Evolutionary conservation across 352 stramenopile genomes (phyloP).

Genomic region (Hyaloperonospora brassicae): DNA sequence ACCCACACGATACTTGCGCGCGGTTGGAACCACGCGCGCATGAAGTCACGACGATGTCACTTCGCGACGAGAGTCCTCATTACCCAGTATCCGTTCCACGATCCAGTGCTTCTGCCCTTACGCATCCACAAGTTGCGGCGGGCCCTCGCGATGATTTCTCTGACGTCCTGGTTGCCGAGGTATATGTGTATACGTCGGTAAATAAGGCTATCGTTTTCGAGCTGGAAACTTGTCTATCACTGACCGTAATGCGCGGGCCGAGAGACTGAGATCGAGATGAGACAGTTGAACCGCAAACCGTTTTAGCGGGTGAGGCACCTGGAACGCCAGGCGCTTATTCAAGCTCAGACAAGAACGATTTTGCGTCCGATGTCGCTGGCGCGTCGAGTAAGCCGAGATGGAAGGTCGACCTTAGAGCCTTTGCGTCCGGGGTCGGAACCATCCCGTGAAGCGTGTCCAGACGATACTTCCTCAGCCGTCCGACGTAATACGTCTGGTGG

Average conservation of each 20-base stretch:
- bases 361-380: too few relatives aligned
- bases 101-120: background rate
- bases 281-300: background rate
- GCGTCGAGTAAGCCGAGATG: too few relatives aligned
- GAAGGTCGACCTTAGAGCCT: too few relatives aligned
- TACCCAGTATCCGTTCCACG: background rate
- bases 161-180: too few relatives aligned
- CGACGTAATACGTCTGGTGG: too few relatives aligned
- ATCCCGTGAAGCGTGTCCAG: background rate
- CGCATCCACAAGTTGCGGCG: background rate
- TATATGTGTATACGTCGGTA: background rate
- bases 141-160: too few relatives aligned
- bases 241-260: background rate
- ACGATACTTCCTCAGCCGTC: background rate
- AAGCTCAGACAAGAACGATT: background rate
- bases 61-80: background rate
- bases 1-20: slow-evolving; percentile 1
- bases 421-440: background rate
- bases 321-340: background rate
- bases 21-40: background rate
- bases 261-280: background rate
- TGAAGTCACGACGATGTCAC: too few relatives aligned
- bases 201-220: background rate
- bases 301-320: background rate
- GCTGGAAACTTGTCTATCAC: background rate